Percentiles rank a stretch among this genome's conserved stretches.
Evolutionary conservation across 2,329 filamentous ascomycete species (phyloP).

Genomic region (Pestalotiopsis sp.): DNA sequence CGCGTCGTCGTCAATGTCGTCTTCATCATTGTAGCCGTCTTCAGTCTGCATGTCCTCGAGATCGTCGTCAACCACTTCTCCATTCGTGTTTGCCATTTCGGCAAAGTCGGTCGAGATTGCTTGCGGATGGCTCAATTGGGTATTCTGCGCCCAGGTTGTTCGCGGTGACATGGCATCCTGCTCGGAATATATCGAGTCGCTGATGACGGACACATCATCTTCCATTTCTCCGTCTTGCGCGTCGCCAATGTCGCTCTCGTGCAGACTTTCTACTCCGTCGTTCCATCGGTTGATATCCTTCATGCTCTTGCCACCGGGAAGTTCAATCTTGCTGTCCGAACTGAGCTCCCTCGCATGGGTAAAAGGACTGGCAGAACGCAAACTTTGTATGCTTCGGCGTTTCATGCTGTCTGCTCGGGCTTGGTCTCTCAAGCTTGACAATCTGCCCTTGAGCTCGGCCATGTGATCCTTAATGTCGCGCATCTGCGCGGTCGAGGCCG

Average conservation of each 20-base stretch:
- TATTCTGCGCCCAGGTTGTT: slow-evolving; percentile 20
- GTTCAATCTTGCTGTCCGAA: slow-evolving; percentile 10
- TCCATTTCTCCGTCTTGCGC: slow-evolving; percentile 13
- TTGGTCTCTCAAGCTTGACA: slow-evolving; percentile 77
- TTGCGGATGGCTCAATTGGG: slow-evolving; percentile 14
- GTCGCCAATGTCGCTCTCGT: background rate
- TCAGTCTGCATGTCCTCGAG: slow-evolving; percentile 27
- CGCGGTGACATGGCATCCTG: slow-evolving; percentile 27
- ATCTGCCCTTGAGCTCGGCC: slow-evolving; percentile 81
- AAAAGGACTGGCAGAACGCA: slow-evolving; percentile 78
- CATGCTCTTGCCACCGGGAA: background rate
- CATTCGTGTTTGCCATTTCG: slow-evolving; percentile 16
- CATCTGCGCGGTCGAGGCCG: slow-evolving; percentile 73
- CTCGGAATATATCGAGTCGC: slow-evolving; percentile 25
- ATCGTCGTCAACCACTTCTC: slow-evolving; percentile 35
- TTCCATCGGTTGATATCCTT: slow-evolving; percentile 8
- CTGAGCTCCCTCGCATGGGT: slow-evolving; percentile 58
- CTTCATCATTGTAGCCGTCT: slow-evolving; percentile 33
- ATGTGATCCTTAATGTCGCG: slow-evolving; percentile 81
- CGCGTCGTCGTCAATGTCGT: slow-evolving; percentile 35
- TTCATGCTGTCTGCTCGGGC: slow-evolving; percentile 79
- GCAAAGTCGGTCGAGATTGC: background rate
- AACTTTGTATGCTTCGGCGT: slow-evolving; percentile 73
- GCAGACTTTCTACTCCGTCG: background rate
- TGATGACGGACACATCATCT: slow-evolving; percentile 30